Base-by-base conservation (phyloP, 352 stramenopile species). In the Globisporangium paroecandrum region DNA sequence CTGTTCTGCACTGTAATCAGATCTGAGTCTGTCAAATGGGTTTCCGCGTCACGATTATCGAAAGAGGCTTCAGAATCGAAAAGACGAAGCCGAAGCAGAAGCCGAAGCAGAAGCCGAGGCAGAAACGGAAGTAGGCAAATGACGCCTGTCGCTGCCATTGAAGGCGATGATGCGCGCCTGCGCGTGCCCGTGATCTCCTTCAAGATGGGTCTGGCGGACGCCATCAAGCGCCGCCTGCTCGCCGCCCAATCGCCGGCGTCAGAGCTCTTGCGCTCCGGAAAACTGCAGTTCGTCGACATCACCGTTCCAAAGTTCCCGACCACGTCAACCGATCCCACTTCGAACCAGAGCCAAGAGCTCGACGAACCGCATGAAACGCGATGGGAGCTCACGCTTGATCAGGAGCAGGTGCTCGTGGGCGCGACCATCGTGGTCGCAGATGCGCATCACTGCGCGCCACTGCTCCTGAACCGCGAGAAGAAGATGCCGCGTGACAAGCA, bases 141-240 rank as follows among this genome's bases (percentile, higher is more conserved):
- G 55, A 61, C 9, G 20, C 8, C 55, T 46, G 18, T 20, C 25
- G 18, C 18, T 10, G 20, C 29, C 24, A 18, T 25, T 61, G 20
- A 18, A 13, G 18, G 38, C 36, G 55, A n/a, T 12, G 27, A 34
- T 18, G 9, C 15, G 12, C 43, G 4, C 18, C 67, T 80, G 36
- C 64, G 71, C 1, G 69, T 82, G 29, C 76, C 76, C 18, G 69
- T 82, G 60, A 69, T 82, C 68, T 82, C 76, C 18, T 68, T 67
- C 32, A 80, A 80, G 64, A 64, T 76, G 29, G 76, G 73, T 1
- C 55, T 82, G 20, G 51, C 56, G 5, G 58, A 57, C n/a, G 73
- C 76, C 47, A 72, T 80, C 22, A 66, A 75, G 46, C 32, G 29
- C 9, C 73, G 62, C 9, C 56, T 82, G 20, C 56, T 72, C 41